These are phyloP conservation scores for Middelhovenomyces tepae DNA, from an alignment of 805 yeast genomes.

Conservation along the genomic window DNA sequence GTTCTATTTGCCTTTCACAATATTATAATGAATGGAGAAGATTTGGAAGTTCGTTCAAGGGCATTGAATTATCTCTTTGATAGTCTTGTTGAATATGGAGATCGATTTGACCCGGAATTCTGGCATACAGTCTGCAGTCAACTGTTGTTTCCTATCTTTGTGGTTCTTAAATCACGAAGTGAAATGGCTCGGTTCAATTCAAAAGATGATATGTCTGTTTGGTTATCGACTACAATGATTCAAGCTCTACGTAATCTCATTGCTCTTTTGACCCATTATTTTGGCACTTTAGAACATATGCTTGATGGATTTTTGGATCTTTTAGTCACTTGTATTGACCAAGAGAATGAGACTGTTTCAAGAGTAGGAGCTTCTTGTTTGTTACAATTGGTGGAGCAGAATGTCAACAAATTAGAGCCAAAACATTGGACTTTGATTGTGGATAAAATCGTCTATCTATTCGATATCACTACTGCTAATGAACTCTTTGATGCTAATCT, in stretches of 20 bases:
- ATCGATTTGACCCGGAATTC: constrained; percentile 58
- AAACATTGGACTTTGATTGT: constrained; percentile 71
- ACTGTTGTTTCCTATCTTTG: constrained; percentile 83
- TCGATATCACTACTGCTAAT: constrained; percentile 74
- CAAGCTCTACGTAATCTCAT: constrained; percentile 90
- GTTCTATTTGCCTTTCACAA: constrained; percentile 78
- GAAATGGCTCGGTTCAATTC: constrained; percentile 55
- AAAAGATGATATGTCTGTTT: constrained; percentile 83
- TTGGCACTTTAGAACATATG: constrained; percentile 63
- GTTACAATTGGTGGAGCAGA: constrained; percentile 68
- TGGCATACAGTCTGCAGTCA: constrained; percentile 79
- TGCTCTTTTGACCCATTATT: constrained; percentile 73
- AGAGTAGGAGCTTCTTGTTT: constrained; percentile 89
- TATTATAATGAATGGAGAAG: constrained; percentile 87
- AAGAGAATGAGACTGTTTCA: constrained; percentile 94
- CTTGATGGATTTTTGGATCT: constrained; percentile 72
- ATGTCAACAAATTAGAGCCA: constrained; percentile 51
- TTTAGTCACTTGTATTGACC: constrained; percentile 82
- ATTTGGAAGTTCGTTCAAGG: constrained; percentile 84
- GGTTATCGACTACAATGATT: constrained; percentile 93
- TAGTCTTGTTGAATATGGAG: constrained; percentile 69
- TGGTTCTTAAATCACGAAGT: constrained; percentile 68
- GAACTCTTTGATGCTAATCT: constrained; percentile 48
- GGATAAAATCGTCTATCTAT: constrained; percentile 55
- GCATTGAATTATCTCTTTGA: constrained; percentile 81